Evolutionary conservation across 106 monocot species (phyloP), one percentile per base, ranked within the genome.

Genomic region (Platanthera guangdongensis): DNA sequence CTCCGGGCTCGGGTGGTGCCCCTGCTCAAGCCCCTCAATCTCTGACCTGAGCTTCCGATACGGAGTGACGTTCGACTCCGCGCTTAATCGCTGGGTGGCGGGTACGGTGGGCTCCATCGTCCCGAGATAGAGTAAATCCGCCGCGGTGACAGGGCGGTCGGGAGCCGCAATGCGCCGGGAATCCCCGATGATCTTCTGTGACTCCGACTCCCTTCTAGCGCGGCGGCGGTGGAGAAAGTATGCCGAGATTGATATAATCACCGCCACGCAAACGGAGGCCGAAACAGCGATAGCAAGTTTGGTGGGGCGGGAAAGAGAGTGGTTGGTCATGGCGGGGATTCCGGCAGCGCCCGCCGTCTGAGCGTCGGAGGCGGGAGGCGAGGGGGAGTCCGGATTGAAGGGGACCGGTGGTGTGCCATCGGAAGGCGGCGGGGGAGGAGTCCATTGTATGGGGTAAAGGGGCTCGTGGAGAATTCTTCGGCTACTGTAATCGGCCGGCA

Each of bases 391-490:
- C 39, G 39, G 39, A 39, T 39, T 39, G 39, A 12, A 7, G 9
- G 30, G 32, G 30, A 28, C 25, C 52, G 63, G 77, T n/a, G 52
- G 69, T 6, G 21, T 8, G 7, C 48, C 9, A 9, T 74, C 74
- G 4, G 48, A 51, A 6, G 71, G 78, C 6, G 83, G 78, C 5
- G 83, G 83, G 0, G 83, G 83, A 25, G 78, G 83, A 47, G 83
- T 75, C 83, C 83, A 78, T 28, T 83, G 78, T 16, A 83, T 83
- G 16, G 83, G 83, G 39, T 74, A 78, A 4, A 83, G 75, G 5
- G 83, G 83, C 51, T 83, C 69, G 68, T 83, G 83, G 51, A 83
- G 83, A 49, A 70, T 28, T 75, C 83, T 83, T 45, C 78, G 78
- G 52, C 4, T 5, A 47, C 46, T 51, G 4, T 28, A 57, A 68